These are phyloP conservation scores for Collybia sp. DNA, from an alignment of 768 basidiomycete species.

Conservation along the genomic window DNA sequence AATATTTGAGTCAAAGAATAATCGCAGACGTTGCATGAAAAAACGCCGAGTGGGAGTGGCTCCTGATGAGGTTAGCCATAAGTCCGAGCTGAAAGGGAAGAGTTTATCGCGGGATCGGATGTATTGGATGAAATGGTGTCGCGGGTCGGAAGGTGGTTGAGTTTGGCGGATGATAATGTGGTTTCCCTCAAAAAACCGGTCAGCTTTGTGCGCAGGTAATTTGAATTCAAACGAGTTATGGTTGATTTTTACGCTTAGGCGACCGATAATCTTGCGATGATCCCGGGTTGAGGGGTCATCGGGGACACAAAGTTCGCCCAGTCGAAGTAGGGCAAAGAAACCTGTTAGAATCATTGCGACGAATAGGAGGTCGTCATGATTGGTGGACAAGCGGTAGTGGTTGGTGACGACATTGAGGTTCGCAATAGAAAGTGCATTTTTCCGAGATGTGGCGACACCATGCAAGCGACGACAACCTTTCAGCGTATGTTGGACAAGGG, in stretches of 20 bases:
- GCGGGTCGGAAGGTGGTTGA: slow-evolving; percentile 8
- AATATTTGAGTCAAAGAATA: slow-evolving; percentile 14
- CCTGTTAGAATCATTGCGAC: slow-evolving; percentile 16
- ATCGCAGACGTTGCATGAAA: slow-evolving; percentile 24
- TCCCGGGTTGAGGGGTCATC: slow-evolving; percentile 9
- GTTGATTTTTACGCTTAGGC: no score
- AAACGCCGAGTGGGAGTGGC: slow-evolving; percentile 25
- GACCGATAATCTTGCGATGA: not conserved
- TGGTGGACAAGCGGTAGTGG: not conserved
- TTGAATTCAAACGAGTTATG: slow-evolving; percentile 13
- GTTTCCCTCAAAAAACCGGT: slow-evolving; percentile 11
- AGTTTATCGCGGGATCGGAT: slow-evolving; percentile 15
- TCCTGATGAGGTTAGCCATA: slow-evolving; percentile 28
- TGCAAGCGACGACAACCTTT: slow-evolving; percentile 14
- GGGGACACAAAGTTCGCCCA: slow-evolving; percentile 22
- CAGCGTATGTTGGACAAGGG: slow-evolving; percentile 19
- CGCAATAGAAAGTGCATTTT: slow-evolving; percentile 12
- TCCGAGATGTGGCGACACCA: slow-evolving; percentile 9
- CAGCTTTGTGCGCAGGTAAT: slow-evolving; percentile 34
- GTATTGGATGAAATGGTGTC: slow-evolving; percentile 14
- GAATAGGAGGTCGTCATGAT: slow-evolving; percentile 23
- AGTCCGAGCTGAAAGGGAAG: slow-evolving; percentile 19
- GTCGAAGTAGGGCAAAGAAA: slow-evolving; percentile 18
- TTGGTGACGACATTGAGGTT: not conserved
- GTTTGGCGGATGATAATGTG: slow-evolving; percentile 5